These are phyloP conservation scores for Microdochium nivale DNA, from an alignment of 2,329 filamentous ascomycete genomes.

Conservation along the genomic window DNA sequence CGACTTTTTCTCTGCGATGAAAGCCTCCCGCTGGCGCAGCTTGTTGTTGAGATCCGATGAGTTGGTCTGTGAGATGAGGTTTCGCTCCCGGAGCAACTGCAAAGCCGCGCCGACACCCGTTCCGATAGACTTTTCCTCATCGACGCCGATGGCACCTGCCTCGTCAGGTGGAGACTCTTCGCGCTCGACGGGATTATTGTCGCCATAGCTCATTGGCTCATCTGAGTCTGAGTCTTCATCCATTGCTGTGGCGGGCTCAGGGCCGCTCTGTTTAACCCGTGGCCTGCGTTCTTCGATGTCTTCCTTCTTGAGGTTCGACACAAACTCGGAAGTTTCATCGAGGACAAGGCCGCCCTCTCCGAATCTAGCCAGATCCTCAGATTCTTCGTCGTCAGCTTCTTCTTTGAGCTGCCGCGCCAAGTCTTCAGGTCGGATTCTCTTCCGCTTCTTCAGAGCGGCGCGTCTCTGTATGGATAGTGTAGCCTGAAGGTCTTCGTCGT, in stretches of 20 bases:
- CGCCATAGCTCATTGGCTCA: conserved; percentile 35
- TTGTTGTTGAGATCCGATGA: conserved; percentile 57
- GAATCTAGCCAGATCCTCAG: conserved; percentile 35
- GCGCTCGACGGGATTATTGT: conserved; percentile 35
- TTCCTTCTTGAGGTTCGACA: conserved; percentile 70
- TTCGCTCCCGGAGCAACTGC: conserved; percentile 74
- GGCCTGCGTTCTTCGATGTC: conserved; percentile 46
- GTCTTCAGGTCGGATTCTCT: conserved; percentile 78
- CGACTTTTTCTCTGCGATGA: conserved; percentile 70
- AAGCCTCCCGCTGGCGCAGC: conserved; percentile 64
- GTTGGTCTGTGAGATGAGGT: conserved; percentile 60
- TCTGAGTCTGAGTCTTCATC: conserved; percentile 35
- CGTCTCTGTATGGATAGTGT: conserved; percentile 76
- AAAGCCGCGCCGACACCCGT: conserved; percentile 76
- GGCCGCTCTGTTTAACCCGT: conserved; percentile 31
- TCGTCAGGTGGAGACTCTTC: conserved; percentile 31
- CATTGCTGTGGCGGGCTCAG: conserved; percentile 33
- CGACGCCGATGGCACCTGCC: conserved; percentile 63
- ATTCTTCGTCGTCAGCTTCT: conserved; percentile 44
- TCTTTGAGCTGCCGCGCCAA: conserved; percentile 72
- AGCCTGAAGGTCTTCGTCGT: conserved; percentile 88
- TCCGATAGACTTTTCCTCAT: conserved; percentile 74
- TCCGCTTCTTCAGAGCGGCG: conserved; percentile 83
- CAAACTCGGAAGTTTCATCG: conserved; percentile 91
- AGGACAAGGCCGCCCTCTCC: conserved; percentile 65